phyloP scores from a whole-genome alignment of 2,329 filamentous ascomycete species.

The Sporothrix phasma region DNA sequence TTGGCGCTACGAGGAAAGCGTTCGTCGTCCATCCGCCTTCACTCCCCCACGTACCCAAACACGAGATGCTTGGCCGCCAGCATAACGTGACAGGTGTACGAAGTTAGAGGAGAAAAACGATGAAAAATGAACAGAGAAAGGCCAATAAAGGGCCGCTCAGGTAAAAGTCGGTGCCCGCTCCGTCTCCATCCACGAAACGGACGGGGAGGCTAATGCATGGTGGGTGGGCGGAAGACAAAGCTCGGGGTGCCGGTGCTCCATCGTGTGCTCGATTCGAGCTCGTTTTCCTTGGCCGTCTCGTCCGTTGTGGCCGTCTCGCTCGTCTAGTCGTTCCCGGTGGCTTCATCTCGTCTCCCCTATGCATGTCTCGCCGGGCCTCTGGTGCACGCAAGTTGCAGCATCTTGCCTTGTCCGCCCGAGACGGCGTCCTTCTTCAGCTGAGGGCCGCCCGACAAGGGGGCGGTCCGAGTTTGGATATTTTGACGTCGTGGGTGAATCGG shows the following conservation, averaged over 20 bases:
- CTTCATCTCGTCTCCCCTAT: background rate
- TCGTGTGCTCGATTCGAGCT: no score
- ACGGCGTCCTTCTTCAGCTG: background rate
- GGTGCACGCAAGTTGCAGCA: background rate
- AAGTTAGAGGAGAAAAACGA: no score
- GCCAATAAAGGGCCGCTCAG: background rate
- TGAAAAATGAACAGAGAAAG: background rate
- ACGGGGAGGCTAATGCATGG: conserved; percentile 1
- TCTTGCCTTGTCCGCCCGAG: background rate
- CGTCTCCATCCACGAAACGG: background rate
- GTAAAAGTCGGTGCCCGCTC: background rate
- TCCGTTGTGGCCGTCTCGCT: background rate
- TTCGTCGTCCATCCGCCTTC: no score
- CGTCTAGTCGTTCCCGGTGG: no score
- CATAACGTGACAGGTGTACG: no score
- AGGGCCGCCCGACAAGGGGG: background rate
- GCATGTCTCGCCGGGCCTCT: background rate
- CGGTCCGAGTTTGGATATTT: background rate
- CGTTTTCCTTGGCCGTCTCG: background rate
- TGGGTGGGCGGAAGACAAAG: background rate
- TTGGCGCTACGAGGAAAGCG: no score
- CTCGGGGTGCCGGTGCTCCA: background rate
- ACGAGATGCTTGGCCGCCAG: background rate
- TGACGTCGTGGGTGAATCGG: no score
- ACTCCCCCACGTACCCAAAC: background rate